Evolutionary conservation across 176 grass and related monocot species (phyloP).

Genomic region (Bothriochloa decipiens): DNA sequence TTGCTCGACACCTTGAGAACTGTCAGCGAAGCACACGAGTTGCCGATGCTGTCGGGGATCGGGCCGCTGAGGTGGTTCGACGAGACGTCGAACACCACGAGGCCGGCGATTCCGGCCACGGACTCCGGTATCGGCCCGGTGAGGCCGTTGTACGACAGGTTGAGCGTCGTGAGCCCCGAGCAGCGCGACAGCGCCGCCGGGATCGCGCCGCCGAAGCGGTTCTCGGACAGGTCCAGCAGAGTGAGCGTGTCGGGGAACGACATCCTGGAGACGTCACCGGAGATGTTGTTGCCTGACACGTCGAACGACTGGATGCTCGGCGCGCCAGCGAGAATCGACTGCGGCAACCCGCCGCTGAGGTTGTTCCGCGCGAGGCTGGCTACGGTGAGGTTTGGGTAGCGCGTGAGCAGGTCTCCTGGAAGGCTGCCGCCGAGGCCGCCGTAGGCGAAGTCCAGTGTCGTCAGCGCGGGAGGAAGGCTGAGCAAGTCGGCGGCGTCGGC

Average conservation of each 20-base stretch:
- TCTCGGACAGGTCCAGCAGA: slow-evolving; percentile 74
- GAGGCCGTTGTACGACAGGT: slow-evolving; percentile 78
- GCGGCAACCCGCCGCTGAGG: slow-evolving; percentile 62
- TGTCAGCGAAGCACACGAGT: slow-evolving; percentile 58
- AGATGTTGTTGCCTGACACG: slow-evolving; percentile 86
- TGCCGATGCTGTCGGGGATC: slow-evolving; percentile 56
- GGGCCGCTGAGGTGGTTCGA: slow-evolving; percentile 62
- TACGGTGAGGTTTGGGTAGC: slow-evolving; percentile 58
- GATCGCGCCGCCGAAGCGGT: slow-evolving; percentile 58
- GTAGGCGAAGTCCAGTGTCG: slow-evolving; percentile 65
- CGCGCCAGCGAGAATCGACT: slow-evolving; percentile 41
- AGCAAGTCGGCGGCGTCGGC: slow-evolving; percentile 52
- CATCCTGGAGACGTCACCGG: slow-evolving; percentile 53
- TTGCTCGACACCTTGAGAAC: slow-evolving; percentile 66
- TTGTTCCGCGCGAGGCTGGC: slow-evolving; percentile 73
- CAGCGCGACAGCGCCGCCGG: slow-evolving; percentile 66
- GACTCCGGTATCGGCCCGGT: slow-evolving; percentile 52
- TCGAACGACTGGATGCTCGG: slow-evolving; percentile 58
- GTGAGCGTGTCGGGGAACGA: slow-evolving; percentile 46
- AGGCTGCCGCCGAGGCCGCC: slow-evolving; percentile 61
- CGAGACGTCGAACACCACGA: slow-evolving; percentile 77
- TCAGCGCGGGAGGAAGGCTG: slow-evolving; percentile 47
- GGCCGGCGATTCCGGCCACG: slow-evolving; percentile 44
- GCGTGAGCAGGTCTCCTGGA: slow-evolving; percentile 52
- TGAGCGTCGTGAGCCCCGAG: slow-evolving; percentile 56